Evolutionary conservation across 1,284 basidiomycete species (phyloP), one percentile per base, ranked within the genome.

Genomic region (Tremellales sp.): DNA sequence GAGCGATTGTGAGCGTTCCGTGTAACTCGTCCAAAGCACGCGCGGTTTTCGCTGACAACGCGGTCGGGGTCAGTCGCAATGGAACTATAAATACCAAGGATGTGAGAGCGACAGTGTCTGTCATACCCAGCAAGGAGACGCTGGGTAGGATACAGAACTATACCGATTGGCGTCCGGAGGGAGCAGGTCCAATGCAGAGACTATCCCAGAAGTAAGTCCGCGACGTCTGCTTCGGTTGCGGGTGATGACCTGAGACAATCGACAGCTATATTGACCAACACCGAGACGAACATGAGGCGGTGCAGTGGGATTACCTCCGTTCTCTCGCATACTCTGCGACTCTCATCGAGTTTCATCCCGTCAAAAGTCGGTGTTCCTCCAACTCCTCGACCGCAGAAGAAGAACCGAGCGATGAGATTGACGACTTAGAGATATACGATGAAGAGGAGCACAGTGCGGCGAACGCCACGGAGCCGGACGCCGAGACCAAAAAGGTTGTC

Each of bases 11-110:
- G 40, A 49, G 56, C 43, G 2, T n/a, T 10, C 7, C 10, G n/a
- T 21, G 7, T 12, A 16, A n/a, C 22, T 27, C 6, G 24, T 9
- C 22, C 9, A 25, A 12, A 3, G 21, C 5, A 10, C n/a, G 27
- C 9, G 4, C 21, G 3, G 28, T 5, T 19, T 16, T n/a, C 5
- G 13, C 32, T 25, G 27, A 21, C 26, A 21, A 25, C 18, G n/a
- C n/a, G n/a, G n/a, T n/a, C n/a, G n/a, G n/a, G 14, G 13, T 4
- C 28, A 59, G 57, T 48, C 51, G 55, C 42, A 55, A 59, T 31
- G 19, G 50, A 10, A 14, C 12, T 16, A 31, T 57, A 2, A 53
- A 48, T 19, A 14, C 21, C 4, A 16, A 25, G 3, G 54, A 59
- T 32, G 47, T 59, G 2, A 29, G 57, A 21, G 39, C 36, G 0